These are phyloP conservation scores for Aureobasidium leucospermi DNA, from an alignment of 2,329 filamentous ascomycete genomes.

Conservation along the genomic window DNA sequence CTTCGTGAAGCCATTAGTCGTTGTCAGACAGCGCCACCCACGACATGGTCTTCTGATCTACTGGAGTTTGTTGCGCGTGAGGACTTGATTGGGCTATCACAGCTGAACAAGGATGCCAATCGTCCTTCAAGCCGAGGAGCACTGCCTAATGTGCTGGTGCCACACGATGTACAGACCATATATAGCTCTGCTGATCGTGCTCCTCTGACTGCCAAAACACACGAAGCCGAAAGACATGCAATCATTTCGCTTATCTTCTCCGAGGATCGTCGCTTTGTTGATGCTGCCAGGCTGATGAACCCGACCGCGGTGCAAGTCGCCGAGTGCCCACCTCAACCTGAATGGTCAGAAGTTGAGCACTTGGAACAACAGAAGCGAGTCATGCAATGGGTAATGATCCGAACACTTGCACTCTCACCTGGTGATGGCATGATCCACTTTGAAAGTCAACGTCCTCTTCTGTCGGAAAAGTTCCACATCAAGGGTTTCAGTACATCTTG, in stretches of 20 bases:
- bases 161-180: constrained; percentile 15
- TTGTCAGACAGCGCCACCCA: constrained; percentile 75
- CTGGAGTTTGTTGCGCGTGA: constrained; percentile 72
- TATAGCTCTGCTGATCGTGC: constrained; percentile 10
- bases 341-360: constrained; percentile 78
- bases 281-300: constrained; percentile 78
- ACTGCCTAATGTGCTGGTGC: not conserved
- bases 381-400: constrained; percentile 75
- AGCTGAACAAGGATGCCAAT: constrained; percentile 29
- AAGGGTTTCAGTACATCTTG: constrained; percentile 88
- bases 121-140: not conserved
- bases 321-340: constrained; percentile 65
- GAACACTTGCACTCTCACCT: constrained; percentile 81
- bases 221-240: constrained; percentile 68
- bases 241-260: constrained; percentile 83
- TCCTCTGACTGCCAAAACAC: constrained; percentile 59
- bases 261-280: constrained; percentile 81
- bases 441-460: constrained; percentile 74
- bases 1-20: constrained; percentile 77
- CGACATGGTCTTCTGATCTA: constrained; percentile 64
- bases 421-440: constrained; percentile 85
- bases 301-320: constrained; percentile 72
- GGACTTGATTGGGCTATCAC: constrained; percentile 60
- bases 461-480: constrained; percentile 88
- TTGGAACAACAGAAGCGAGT: constrained; percentile 88